phyloP scores from a whole-genome alignment of 2,329 filamentous ascomycete species.

The Sporothrix euskadiensis region DNA sequence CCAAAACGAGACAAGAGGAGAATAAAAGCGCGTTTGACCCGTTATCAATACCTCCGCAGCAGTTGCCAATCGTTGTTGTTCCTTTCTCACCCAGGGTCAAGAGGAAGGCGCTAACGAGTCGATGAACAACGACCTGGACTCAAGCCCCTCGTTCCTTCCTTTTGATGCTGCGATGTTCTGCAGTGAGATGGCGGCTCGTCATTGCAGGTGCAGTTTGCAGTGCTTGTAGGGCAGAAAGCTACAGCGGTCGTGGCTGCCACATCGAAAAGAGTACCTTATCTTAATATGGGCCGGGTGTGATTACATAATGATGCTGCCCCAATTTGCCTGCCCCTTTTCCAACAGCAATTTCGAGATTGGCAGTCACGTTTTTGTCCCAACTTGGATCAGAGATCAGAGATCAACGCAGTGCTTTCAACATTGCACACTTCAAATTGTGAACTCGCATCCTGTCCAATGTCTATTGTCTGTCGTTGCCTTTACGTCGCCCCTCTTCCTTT shows the following conservation, averaged over 20 bases:
- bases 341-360: constrained; percentile 10
- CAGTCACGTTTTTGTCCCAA: constrained; percentile 15
- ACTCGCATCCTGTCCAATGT: neutral
- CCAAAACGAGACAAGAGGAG: constrained; percentile 16
- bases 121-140: neutral
- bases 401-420: neutral
- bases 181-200: neutral
- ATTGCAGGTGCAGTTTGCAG: neutral
- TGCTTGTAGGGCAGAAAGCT: neutral
- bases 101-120: neutral
- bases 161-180: constrained; percentile 1
- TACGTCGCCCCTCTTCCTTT: neutral
- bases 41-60: constrained; percentile 19
- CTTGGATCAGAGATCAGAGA: neutral
- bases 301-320: neutral
- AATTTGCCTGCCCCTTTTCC: neutral
- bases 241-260: neutral
- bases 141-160: neutral
- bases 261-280: too few species aligned
- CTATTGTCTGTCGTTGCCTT: neutral
- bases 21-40: constrained; percentile 23
- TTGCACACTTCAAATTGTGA: neutral
- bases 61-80: constrained; percentile 25
- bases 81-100: neutral
- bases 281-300: too few species aligned